Evolutionary conservation across 2,329 filamentous ascomycete genomes (phyloP), one percentile per base, ranked within the genome.

Genomic region (Diaporthe velutina): DNA sequence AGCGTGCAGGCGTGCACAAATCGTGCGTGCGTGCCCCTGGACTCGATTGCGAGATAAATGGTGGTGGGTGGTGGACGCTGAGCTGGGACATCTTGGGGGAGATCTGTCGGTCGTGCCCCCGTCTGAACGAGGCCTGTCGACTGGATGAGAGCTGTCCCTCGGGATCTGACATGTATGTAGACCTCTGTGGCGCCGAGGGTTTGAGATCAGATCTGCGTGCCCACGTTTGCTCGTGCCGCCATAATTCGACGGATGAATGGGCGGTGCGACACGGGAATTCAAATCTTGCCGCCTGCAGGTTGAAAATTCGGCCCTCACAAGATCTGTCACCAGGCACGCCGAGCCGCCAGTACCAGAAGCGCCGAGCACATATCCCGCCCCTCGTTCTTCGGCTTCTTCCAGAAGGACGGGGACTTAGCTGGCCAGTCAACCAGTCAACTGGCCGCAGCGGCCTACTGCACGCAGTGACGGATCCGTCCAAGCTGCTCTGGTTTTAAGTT

Each of bases 171-270:
- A 52, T 40, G 45, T 52, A 19, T 38, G 30, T 33, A 54, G 48
- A 30, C 22, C 54, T 66, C 38, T 74, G 73, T 74, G 68, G 73
- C 73, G 68, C 73, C 54, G 57, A 50, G 55, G 50, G 73, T 74
- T 71, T 58, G 73, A 74, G 68, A 74, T 74, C 73, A 54, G 64
- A 68, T 68, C 48, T 68, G 33, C 45, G n/a, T 54, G 64, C 48
- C 64, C 64, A 54, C 48, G 64, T 68, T 68, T 74, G 68, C 73
- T 52, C 68, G 61, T 52, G 64, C 54, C 64, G 50, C 61, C 40
- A 33, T 42, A 40, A 38, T 35, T 30, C 57, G 15, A 38, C 58
- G 48, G 42, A 40, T 58, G 33, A 22, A 28, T 67, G 64, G 64
- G 45, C 30, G 4, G 64, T 67, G 64, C 64, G 64, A 67, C 64